These are phyloP conservation scores for Apophysomyces trapeziformis DNA, from an alignment of 371 early-diverging fungal genomes.

Conservation along the genomic window DNA sequence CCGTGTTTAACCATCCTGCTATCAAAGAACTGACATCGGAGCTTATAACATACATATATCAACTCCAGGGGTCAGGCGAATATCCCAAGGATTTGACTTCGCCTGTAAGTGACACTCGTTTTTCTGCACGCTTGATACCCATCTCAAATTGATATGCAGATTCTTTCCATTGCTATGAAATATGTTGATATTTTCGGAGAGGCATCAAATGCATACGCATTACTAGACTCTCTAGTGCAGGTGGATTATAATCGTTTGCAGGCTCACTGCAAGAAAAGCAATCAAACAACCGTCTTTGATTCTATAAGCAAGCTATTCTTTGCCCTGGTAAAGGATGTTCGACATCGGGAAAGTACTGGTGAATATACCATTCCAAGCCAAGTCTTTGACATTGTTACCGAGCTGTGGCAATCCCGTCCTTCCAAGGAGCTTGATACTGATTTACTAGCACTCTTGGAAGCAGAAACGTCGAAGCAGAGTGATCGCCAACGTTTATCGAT, in stretches of 20 bases:
- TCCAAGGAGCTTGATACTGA: conserved; percentile 23
- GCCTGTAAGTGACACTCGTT: conserved; percentile 11
- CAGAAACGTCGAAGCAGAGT: conserved; percentile 18
- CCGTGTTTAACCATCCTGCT: conserved; percentile 29
- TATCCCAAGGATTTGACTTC: conserved; percentile 14
- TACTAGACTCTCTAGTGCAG: conserved; percentile 25
- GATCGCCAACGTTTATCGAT: conserved; percentile 19
- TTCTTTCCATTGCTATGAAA: conserved; percentile 15
- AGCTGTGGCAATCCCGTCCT: conserved; percentile 24
- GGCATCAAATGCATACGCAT: conserved; percentile 20
- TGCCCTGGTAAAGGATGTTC: conserved; percentile 29
- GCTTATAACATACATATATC: conserved; percentile 14
- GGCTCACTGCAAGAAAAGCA: conserved; percentile 13
- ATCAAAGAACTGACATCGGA: conserved; percentile 26
- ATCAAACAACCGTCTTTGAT: conserved; percentile 15
- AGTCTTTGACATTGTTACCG: conserved; percentile 33
- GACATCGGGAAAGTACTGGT: conserved; percentile 10
- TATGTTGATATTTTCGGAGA: conserved; percentile 35
- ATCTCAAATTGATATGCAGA: not conserved
- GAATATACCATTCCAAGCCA: conserved; percentile 21
- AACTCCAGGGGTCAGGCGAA: conserved; percentile 1
- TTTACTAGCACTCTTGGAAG: conserved; percentile 29
- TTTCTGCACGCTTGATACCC: not conserved
- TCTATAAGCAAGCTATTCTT: conserved; percentile 28
- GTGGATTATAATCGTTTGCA: conserved; percentile 28